Conservation (phyloP, 129 eudicot genomes). For the Centella asiatica region DNA sequence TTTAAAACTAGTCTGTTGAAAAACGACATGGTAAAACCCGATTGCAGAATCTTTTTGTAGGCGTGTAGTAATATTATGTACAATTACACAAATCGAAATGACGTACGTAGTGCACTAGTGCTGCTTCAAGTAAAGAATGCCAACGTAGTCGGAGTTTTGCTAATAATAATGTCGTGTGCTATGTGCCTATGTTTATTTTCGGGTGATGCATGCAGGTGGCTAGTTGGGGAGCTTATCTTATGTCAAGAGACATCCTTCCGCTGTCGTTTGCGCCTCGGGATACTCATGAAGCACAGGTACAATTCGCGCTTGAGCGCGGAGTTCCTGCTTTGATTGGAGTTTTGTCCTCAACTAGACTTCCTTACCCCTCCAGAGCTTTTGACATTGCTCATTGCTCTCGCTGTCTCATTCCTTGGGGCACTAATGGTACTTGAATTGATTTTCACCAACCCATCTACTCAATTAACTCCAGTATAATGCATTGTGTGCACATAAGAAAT, state of each 20-base stretch:
- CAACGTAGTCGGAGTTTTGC: not conserved
- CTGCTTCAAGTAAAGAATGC: not conserved
- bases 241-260: slow-evolving; percentile 70
- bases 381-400: slow-evolving; percentile 99
- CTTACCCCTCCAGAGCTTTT: slow-evolving; percentile 85
- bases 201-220: slow-evolving; percentile 69
- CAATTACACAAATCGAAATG: no score
- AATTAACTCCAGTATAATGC: no score
- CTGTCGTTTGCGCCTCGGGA: slow-evolving; percentile 95
- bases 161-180: not conserved
- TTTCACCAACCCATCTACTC: no score
- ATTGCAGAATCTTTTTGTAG: no score
- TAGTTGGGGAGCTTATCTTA: slow-evolving; percentile 91
- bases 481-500: not conserved
- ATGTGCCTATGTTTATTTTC: no score
- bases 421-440: slow-evolving; percentile 41
- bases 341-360: slow-evolving; percentile 82
- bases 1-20: no score
- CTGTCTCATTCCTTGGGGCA: slow-evolving; percentile 95
- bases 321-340: slow-evolving; percentile 95
- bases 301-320: slow-evolving; percentile 87
- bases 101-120: not conserved
- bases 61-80: no score
- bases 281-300: slow-evolving; percentile 90
- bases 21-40: no score